phyloP scores from a whole-genome alignment of 225 moss, liverwort and hornwort genomes.

The Marchantia paleacea region DNA sequence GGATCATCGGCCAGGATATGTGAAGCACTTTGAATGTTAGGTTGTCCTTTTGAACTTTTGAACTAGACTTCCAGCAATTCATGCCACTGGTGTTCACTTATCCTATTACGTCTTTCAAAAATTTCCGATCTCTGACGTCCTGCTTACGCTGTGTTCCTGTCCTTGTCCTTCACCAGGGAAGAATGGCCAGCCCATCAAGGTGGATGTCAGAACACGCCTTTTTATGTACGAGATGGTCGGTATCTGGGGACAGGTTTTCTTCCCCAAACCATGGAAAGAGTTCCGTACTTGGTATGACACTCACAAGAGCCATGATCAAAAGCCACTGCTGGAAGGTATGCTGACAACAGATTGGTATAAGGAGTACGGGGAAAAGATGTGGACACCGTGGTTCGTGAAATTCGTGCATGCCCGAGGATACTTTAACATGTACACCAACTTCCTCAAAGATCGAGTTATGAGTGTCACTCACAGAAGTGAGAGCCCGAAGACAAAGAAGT shows the following conservation, averaged over 20 bases:
- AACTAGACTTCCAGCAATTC: not conserved
- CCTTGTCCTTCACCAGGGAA: conserved; percentile 31
- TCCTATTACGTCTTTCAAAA: not conserved
- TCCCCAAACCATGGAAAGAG: conserved; percentile 92
- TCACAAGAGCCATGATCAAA: conserved; percentile 63
- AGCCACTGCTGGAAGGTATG: conserved; percentile 78
- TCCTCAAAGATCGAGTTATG: conserved; percentile 58
- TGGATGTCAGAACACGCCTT: conserved; percentile 67
- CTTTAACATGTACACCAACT: conserved; percentile 85
- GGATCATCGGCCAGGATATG: too few species aligned
- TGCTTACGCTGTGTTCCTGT: not conserved
- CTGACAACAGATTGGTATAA: conserved; percentile 83
- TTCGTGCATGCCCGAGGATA: conserved; percentile 72
- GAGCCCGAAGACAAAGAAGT: conserved; percentile 49
- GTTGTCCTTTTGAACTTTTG: too few species aligned
- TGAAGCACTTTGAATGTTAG: too few species aligned
- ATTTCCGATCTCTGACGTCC: too few species aligned
- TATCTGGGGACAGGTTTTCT: conserved; percentile 90
- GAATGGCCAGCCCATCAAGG: conserved; percentile 53
- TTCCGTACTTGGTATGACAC: conserved; percentile 89
- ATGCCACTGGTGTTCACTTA: not conserved
- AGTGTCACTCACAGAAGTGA: conserved; percentile 78
- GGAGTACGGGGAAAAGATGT: conserved; percentile 78
- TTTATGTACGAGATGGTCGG: conserved; percentile 82
- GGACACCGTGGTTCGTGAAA: conserved; percentile 95